Evolutionary conservation across 768 basidiomycete genomes (phyloP), one percentile per base, ranked within the genome.

Genomic region (Agrocybe chaxingu): DNA sequence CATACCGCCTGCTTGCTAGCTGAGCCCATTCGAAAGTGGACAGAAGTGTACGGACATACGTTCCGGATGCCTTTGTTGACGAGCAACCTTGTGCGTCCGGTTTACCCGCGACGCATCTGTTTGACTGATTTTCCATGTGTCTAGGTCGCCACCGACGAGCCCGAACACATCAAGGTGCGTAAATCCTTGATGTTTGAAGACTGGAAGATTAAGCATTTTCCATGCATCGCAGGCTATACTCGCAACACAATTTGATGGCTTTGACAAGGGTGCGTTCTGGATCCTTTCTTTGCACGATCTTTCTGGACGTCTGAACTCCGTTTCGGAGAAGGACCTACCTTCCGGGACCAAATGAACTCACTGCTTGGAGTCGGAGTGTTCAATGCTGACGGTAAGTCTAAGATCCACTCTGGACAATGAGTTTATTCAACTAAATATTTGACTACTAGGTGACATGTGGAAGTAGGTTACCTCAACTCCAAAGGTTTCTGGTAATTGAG

Each of bases 301-400:
- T 31, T 9, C 24, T 13, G 10, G 18, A 19, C n/a, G 18, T 8
- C 32, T 30, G 9, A 33, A 16, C 35, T 12, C 32, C 13, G 24
- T 24, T 5, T 24, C 24, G 24, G 5, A 24, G 2, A 4, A 61
- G 66, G 71, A 9, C 60, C 67, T 7, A 46, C 55, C 8, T 50
- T 66, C 31, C 58, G 47, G 18, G 42, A 48, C 3, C 66, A 67
- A 50, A 47, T 78, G 32, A 42, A 57, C 8, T 64, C 71, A 7
- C 55, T 80, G 12, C 67, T 84, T 3, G 84, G 82, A 0, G 69
- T 69, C 8, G 84, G 84, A 0, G 75, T 85, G 0, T 85, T 85
- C 64, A 80, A 79, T 54, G 73, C 75, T 1, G 80, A 84, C 64
- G 82, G 80, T 77, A 53, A n/a, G 63, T 56, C 7, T 47, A 35